Evolutionary conservation across 345 rosid species (phyloP), one percentile per base, ranked within the genome.

Genomic region (Aquilaria yunnanensis): DNA sequence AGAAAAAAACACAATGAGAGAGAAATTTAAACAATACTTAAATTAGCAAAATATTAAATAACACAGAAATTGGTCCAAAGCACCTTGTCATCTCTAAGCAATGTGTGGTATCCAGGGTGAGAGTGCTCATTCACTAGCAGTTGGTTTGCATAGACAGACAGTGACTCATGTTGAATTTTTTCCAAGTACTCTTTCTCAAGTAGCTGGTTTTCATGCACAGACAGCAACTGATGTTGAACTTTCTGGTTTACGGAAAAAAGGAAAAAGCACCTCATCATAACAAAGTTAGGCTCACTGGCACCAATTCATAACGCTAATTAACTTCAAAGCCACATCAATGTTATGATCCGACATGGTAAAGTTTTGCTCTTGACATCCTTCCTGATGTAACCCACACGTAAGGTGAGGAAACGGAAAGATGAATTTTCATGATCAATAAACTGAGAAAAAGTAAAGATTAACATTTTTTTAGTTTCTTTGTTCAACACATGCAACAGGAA

Each of bases 21-120:
- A 5, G 1, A 16, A 41, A 57, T 23, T 54, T 14, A 57, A 57
- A 32, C 34, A 32, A 51, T 45, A 56, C 13, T 56, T 41, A 13
- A 66, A 37, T 49, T 34, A 45, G 53, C 57, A 64, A 62, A 52
- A 13, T 23, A 23, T 23, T 46, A 57, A 63, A 72, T 2, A 46
- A 32, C 16, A 33, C 6, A 47, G 9, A 16, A 59, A 34, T 23
- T 59, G 34, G 62, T 23, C 46, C 56, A 59, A 50, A 64, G 54
- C 66, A 86, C 92, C 86, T 87, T 87, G 60, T 87, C 88, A 70
- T 84, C 90, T 72, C 83, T 72, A 33, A 87, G 94, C 88, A 87
- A 73, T 43, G 86, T 81, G 59, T 54, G 86, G 60, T 81, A 84
- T 66, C 89, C 89, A 32, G 23, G 23, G 23, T 23, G 23, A 23